Evolutionary conservation across 257 asterid species (phyloP), one percentile per base, ranked within the genome.

Genomic region (Plantago major): DNA sequence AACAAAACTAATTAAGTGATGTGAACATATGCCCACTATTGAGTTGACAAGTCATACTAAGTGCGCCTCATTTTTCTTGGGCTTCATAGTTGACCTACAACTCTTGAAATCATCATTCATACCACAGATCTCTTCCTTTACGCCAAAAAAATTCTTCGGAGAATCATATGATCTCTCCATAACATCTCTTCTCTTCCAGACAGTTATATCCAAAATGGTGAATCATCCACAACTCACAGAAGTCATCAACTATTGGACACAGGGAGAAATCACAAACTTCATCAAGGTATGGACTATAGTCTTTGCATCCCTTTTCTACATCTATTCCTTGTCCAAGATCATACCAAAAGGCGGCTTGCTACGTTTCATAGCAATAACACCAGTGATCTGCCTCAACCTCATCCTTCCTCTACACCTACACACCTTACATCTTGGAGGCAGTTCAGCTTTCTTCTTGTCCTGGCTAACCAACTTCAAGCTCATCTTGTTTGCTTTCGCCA

Each of bases 401-500:
- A 10, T 69, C 64, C 78, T 76, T 18, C 82, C 82, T n/a, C 69
- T 80, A 33, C 28, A 28, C 2, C 80, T 76, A 8, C 82, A 80
- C 73, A 57, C 85, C 0, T 53, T 80, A 62, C 82, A 80, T 45
- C 76, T 80, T 58, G 78, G 82, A 17, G 73, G 71, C 60, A 50
- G 60, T 3, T 33, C 78, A 9, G 80, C 79, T 11, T 80, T 74
- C 72, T 71, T 76, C 69, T 52, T 80, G 11, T 61, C 65, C 17
- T 79, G 85, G 85, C 85, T 79, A 16, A 70, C 72, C 37, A 79
- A 79, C 46, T 80, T 80, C 65, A 80, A 80, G 46, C 82, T 80
- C 65, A 60, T 80, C 68, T 11, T 74, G 68, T 50, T 79, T 40
- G 70, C 82, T 11, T 76, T 71, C 13, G 73, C 61, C 6, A 26